Conservation (phyloP, 805 yeast species). For the Torulaspora quercuum region DNA sequence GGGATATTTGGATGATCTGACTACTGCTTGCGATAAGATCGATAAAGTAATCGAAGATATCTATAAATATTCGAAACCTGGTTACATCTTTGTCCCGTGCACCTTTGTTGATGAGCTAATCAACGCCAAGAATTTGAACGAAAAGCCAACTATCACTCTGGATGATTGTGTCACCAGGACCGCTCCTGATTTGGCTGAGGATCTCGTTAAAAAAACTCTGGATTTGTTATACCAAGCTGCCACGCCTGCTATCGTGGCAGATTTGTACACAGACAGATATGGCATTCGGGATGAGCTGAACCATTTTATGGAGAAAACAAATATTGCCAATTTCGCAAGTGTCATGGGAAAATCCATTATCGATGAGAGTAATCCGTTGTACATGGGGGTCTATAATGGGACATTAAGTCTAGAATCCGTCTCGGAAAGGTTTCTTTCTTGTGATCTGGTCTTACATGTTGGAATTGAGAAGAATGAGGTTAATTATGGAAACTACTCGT, state of each 20-base stretch:
- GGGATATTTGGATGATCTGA: constrained; percentile 46
- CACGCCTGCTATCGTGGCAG: constrained; percentile 68
- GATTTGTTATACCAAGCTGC: constrained; percentile 48
- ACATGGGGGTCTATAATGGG: constrained; percentile 73
- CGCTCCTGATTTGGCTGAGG: constrained; percentile 16
- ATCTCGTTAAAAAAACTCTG: constrained; percentile 46
- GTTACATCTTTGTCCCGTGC: constrained; percentile 73
- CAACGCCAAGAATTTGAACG: constrained; percentile 18
- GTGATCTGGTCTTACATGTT: constrained; percentile 67
- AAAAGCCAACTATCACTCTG: constrained; percentile 18
- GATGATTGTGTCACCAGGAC: constrained; percentile 13
- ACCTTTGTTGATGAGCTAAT: constrained; percentile 52
- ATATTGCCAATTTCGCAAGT: constrained; percentile 56
- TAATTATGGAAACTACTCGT: constrained; percentile 63
- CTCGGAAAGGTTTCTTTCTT: constrained; percentile 44
- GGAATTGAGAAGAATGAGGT: constrained; percentile 69
- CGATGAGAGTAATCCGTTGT: constrained; percentile 64
- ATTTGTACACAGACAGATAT: constrained; percentile 64
- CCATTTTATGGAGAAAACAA: constrained; percentile 43
- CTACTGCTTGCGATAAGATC: constrained; percentile 50
- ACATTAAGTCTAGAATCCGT: constrained; percentile 48
- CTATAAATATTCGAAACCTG: constrained; percentile 64
- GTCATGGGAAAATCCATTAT: constrained; percentile 68
- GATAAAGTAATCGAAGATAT: constrained; percentile 63
- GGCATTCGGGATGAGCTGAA: constrained; percentile 45